Evolutionary conservation across 768 basidiomycete genomes (phyloP).

Genomic region (Austroboletus eburneus): DNA sequence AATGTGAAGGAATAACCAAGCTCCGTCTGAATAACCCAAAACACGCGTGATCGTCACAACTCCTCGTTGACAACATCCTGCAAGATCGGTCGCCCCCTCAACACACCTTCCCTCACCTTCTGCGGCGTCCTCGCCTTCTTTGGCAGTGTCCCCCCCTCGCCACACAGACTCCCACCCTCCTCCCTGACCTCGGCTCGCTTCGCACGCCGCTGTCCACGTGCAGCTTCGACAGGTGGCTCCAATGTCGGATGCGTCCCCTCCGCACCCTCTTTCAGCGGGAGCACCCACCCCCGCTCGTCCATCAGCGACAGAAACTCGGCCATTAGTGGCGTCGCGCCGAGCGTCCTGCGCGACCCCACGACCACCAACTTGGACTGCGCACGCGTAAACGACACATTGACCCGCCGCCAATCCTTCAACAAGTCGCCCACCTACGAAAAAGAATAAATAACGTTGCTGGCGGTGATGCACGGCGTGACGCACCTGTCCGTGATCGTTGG

Average conservation of each 20-base stretch:
- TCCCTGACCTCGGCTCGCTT: slow-evolving; percentile 12
- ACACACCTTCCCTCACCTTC: slow-evolving; percentile 39
- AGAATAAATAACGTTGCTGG: neutral
- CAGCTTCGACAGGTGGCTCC: slow-evolving; percentile 10
- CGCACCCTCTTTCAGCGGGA: slow-evolving; percentile 51
- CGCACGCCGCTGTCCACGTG: slow-evolving; percentile 9
- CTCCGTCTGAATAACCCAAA: no score
- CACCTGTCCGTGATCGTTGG: slow-evolving; percentile 75
- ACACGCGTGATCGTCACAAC: no score
- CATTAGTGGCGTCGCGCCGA: slow-evolving; percentile 58
- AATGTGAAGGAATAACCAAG: no score
- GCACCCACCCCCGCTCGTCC: slow-evolving; percentile 68
- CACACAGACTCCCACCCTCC: neutral
- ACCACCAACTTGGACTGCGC: slow-evolving; percentile 89
- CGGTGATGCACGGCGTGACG: slow-evolving; percentile 18
- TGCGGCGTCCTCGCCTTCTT: slow-evolving; percentile 36
- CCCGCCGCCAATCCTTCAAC: slow-evolving; percentile 90
- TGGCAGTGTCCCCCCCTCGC: slow-evolving; percentile 16
- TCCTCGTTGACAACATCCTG: slow-evolving; percentile 53
- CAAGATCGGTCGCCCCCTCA: slow-evolving; percentile 57
- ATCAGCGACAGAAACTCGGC: slow-evolving; percentile 75
- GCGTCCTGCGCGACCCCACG: slow-evolving; percentile 80
- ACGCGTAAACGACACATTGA: slow-evolving; percentile 96
- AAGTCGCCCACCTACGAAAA: slow-evolving; percentile 77
- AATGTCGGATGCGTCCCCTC: slow-evolving; percentile 46